Percentiles rank a stretch among this genome's conserved stretches.
Evolutionary conservation across 2,329 filamentous ascomycete species (phyloP).

Genomic region (Nigrospora sphaerica): DNA sequence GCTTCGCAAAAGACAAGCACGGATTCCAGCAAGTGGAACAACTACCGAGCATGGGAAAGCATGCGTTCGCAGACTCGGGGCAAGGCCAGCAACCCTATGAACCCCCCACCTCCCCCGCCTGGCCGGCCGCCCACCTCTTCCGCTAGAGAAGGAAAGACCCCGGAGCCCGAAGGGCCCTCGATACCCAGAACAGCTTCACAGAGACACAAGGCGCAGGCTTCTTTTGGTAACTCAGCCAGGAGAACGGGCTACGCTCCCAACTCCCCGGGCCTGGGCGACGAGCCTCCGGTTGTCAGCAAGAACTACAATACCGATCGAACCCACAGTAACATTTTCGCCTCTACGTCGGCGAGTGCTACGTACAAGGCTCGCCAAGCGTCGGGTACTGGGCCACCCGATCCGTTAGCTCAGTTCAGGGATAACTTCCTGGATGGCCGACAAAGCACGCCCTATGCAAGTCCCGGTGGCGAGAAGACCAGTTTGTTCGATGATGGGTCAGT

Average conservation of each 20-base stretch:
- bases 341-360: constrained; percentile 12
- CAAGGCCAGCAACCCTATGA: constrained; percentile 7
- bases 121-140: constrained; percentile 19
- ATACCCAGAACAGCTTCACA: constrained; percentile 45
- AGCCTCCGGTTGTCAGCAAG: constrained; percentile 41
- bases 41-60: constrained; percentile 27
- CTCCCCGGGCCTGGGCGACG: constrained; percentile 41
- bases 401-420: constrained; percentile 39
- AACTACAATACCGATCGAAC: constrained; percentile 39
- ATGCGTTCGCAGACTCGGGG: constrained; percentile 17
- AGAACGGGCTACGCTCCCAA: constrained; percentile 42
- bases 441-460: constrained; percentile 48
- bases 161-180: constrained; percentile 20
- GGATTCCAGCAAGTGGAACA: constrained; percentile 10
- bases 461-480: constrained; percentile 52
- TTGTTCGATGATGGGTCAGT: constrained; percentile 41
- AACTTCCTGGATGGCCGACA: constrained; percentile 40
- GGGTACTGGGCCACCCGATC: constrained; percentile 30
- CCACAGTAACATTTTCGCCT: constrained; percentile 20
- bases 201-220: constrained; percentile 44
- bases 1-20: constrained; percentile 16
- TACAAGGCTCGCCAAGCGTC: constrained; percentile 4
- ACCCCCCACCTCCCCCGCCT: constrained; percentile 15
- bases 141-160: constrained; percentile 13
- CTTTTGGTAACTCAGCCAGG: constrained; percentile 39